Evolutionary conservation across 495 filamentous ascomycete species (phyloP).

Genomic region (Penicillium argentinense): DNA sequence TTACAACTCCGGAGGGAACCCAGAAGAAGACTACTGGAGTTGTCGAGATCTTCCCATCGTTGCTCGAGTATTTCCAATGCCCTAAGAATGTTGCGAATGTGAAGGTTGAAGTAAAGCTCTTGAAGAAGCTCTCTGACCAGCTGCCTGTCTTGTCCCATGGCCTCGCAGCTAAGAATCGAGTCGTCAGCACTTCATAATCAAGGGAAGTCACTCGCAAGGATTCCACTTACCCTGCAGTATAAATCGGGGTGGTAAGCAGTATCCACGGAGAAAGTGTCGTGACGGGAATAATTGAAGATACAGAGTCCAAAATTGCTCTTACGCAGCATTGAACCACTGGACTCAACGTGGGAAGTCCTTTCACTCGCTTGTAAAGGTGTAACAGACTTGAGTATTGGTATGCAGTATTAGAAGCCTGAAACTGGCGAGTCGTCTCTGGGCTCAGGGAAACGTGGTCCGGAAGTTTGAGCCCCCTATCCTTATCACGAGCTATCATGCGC

Average conservation of each 20-base stretch:
- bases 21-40: not conserved
- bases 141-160: slow-evolving; percentile 1
- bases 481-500: slow-evolving; percentile 14
- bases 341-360: not conserved
- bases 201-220: not conserved
- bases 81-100: slow-evolving; percentile 16
- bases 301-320: slow-evolving; percentile 13
- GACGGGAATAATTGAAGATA: slow-evolving; percentile 10
- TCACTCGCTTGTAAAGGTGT: slow-evolving; percentile 13
- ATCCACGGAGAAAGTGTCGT: slow-evolving; percentile 18
- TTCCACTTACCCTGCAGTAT: slow-evolving; percentile 13
- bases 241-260: slow-evolving; percentile 18
- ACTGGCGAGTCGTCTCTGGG: slow-evolving; percentile 3
- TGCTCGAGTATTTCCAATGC: slow-evolving; percentile 12
- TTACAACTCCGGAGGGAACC: not conserved
- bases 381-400: slow-evolving; percentile 14
- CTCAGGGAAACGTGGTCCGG: slow-evolving; percentile 1
- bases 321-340: slow-evolving; percentile 14
- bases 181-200: not conserved
- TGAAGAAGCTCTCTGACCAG: slow-evolving; percentile 9
- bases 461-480: slow-evolving; percentile 1
- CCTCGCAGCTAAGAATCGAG: slow-evolving; percentile 1
- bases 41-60: slow-evolving; percentile 3
- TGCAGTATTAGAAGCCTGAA: slow-evolving; percentile 15
- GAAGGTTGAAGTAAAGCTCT: slow-evolving; percentile 11